Base-by-base conservation (phyloP, 305 asterid species). In the Solanum chacoense region DNA sequence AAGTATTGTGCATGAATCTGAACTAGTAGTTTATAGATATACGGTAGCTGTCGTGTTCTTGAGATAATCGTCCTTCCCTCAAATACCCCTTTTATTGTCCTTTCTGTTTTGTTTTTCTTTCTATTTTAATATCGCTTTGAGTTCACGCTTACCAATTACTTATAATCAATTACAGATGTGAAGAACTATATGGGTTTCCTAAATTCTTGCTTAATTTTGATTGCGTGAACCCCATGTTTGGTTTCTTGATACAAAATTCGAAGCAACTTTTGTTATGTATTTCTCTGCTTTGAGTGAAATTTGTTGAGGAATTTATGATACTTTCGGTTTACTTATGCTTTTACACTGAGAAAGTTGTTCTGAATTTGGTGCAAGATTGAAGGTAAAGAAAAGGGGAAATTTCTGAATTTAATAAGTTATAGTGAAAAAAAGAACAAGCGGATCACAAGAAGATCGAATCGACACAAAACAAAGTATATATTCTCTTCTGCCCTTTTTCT, bases 371-470 rank as follows among this genome's bases (percentile, higher is more conserved):
- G 90, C 91, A 91, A 88, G 91, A 87, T 90, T 91, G 92, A 87
- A 85, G 91, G 67, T 84, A 78, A 92, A 92, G 93, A 72, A 92
- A 90, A 89, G 88, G 28, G 87, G 14, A 88, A 75, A 90, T 89
- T 63, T 90, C 91, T 87, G 69, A 89, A 85, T 87, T 37, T 80
- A 87, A 87, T 28, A 86, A 86, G 36, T 73, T 34, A 10, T 76
- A 37, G 14, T 22, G 28, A 63, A n/a, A 63, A 63, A 87, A 20
- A 42, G 45, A 86, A 40, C 24, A 38, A 72, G 32, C 3, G 32
- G 88, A 86, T 72, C 88, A 81, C 11, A 11, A 42, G 65, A 69
- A 73, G 85, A 87, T 87, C 89, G 73, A 87, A 87, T 87, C 78
- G 75, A 32, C 85, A 59, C 67, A 87, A 74, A 87, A 77, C 83